These are phyloP conservation scores for Globisporangium carolinianum DNA, from an alignment of 352 stramenopile species.

Conservation along the genomic window DNA sequence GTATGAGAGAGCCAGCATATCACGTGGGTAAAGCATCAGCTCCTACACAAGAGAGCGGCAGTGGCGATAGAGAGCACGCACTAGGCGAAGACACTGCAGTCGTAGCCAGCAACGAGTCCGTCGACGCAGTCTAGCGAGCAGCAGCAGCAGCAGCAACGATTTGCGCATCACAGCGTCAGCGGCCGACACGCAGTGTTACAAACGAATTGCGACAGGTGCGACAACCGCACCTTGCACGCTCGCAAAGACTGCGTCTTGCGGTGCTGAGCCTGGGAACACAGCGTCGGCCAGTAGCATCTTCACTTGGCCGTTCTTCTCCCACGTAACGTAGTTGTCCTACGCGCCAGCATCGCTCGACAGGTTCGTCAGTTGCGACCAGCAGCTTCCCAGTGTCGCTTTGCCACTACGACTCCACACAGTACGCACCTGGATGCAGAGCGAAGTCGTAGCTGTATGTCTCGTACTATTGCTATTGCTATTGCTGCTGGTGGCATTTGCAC, in stretches of 20 bases:
- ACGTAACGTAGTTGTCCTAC: constrained; percentile 37
- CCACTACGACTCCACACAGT: not conserved
- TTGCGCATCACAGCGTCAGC: no score
- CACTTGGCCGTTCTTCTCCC: constrained; percentile 62
- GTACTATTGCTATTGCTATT: not conserved
- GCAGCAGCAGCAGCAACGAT: not conserved
- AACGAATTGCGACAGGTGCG: constrained; percentile 2
- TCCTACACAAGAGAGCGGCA: not conserved
- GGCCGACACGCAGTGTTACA: not conserved
- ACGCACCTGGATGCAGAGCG: constrained; percentile 28
- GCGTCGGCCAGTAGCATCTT: constrained; percentile 52
- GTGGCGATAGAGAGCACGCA: constrained; percentile 14
- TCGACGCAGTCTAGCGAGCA: constrained; percentile 42
- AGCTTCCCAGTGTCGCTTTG: not conserved
- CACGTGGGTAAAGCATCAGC: not conserved
- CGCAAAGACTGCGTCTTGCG: constrained; percentile 38
- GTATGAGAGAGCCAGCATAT: not conserved
- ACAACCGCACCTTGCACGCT: constrained; percentile 32
- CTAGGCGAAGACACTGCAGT: constrained; percentile 73
- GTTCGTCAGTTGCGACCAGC: not conserved
- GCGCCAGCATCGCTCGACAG: not conserved
- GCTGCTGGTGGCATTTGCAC: not conserved
- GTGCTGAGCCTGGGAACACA: constrained; percentile 29
- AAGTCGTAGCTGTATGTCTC: constrained; percentile 10
- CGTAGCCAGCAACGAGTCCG: constrained; percentile 49